Base-by-base conservation (phyloP, 1,284 basidiomycete species). In the Heterobasidion irregulare region DNA sequence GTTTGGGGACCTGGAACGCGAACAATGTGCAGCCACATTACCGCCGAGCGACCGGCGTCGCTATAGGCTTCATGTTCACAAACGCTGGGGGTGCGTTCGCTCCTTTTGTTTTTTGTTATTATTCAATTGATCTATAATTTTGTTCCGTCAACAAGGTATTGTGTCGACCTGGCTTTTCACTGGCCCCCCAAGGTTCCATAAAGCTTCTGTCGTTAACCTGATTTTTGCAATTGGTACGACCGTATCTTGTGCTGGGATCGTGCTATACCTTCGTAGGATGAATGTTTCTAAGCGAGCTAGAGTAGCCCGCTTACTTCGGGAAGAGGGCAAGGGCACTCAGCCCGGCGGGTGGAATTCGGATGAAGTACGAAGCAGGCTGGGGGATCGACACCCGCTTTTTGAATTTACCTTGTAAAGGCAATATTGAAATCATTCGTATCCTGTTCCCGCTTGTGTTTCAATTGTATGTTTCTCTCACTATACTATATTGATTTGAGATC, bases 131-230 rank as follows among this genome's bases (percentile, higher is more conserved):
- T 5, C 26, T 26, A 26, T 26, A 26, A 26, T 5, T 5, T 6
- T 44, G 6, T 5, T 16, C 34, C 9, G 41, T 44, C 41, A 44
- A 13, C 16, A 13, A 53, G 52, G 41, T 35, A 83, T 85, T 10
- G 38, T 50, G 19, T 55, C 53, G 6, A 50, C 53, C 6, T 55
- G 48, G 48, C 35, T 55, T 16, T 55, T 55, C 53, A 44, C 38
- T 3, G 56, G 41, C 26, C 38, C 60, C 18, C 60, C 60, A 33
- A 54, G 55, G 33, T 61, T 60, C 52, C 59, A 55, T 43, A 56
- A 45, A 6, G 60, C 59, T n/a, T 53, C 59, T 15, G 48, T 32
- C 43, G 50, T 61, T 48, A 58, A 61, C 50, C 53, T 61, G 9
- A 38, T 51, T 1, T 55, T 60, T 47, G 52, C 59, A 10, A 44